Percentiles rank a stretch among this genome's conserved stretches.
Evolutionary conservation across 2,329 filamentous ascomycete genomes (phyloP).

Genomic region (Cladosporium colombiae): DNA sequence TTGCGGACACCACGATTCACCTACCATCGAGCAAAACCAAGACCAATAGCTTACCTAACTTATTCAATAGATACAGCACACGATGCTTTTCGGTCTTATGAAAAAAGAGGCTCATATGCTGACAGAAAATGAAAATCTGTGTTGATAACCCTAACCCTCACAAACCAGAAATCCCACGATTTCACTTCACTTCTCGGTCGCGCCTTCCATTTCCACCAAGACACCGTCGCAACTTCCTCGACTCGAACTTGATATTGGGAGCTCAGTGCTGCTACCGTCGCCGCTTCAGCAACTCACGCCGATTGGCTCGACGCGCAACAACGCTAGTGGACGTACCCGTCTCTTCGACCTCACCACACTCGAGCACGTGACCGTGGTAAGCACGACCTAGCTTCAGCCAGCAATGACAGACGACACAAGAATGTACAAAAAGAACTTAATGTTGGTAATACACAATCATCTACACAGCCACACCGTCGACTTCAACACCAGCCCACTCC

Average conservation of each 20-base stretch:
- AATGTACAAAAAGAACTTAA: background rate
- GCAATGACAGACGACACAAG: background rate
- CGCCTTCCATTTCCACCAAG: background rate
- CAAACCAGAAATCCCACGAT: background rate
- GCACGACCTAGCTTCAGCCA: background rate
- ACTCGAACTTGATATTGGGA: background rate
- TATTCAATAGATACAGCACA: background rate
- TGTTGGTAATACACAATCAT: background rate
- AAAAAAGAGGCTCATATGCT: background rate
- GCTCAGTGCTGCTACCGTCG: background rate
- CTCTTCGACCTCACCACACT: background rate
- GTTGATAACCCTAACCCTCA: background rate
- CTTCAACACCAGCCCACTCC: slow-evolving; percentile 58
- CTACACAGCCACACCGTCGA: slow-evolving; percentile 7
- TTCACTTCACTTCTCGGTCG: background rate
- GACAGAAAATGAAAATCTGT: background rate
- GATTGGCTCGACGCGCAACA: background rate
- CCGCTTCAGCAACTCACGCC: background rate
- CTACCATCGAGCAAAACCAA: background rate
- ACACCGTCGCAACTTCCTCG: background rate
- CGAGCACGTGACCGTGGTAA: background rate
- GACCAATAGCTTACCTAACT: no score
- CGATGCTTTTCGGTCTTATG: background rate
- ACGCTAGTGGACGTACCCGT: background rate
- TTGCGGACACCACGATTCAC: background rate